Evolutionary conservation across 202 grass and related monocot species (phyloP).

Genomic region (Zizania palustris): DNA sequence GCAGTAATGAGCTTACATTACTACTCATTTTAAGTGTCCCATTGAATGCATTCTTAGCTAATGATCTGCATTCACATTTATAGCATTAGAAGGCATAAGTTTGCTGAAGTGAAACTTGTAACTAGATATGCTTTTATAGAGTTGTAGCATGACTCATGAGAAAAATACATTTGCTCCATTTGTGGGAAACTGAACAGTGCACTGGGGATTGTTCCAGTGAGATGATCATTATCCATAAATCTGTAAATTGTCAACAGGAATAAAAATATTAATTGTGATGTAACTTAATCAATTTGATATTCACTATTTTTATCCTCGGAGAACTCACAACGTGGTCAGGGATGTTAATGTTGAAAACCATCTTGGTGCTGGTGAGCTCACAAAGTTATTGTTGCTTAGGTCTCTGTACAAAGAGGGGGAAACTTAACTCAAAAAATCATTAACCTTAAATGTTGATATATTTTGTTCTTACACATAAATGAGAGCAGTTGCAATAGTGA

Average conservation of each 20-base stretch:
- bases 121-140: slow-evolving; percentile 22
- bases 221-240: slow-evolving; percentile 40
- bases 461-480: slow-evolving; percentile 58
- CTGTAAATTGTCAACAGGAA: slow-evolving; percentile 40
- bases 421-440: slow-evolving; percentile 5
- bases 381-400: slow-evolving; percentile 59
- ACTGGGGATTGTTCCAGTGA: slow-evolving; percentile 53
- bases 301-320: not conserved
- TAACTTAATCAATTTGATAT: slow-evolving; percentile 30
- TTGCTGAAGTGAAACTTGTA: slow-evolving; percentile 15
- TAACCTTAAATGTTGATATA: slow-evolving; percentile 31
- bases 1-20: slow-evolving; percentile 41
- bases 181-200: slow-evolving; percentile 49
- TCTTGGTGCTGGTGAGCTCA: slow-evolving; percentile 42
- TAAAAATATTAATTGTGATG: slow-evolving; percentile 15
- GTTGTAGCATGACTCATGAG: slow-evolving; percentile 4
- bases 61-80: slow-evolving; percentile 48
- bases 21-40: slow-evolving; percentile 40
- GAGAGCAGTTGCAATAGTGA: slow-evolving; percentile 44
- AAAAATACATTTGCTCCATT: slow-evolving; percentile 66
- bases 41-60: slow-evolving; percentile 48
- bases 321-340: slow-evolving; percentile 60
- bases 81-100: slow-evolving; percentile 4
- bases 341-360: slow-evolving; percentile 54
- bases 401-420: slow-evolving; percentile 48